These are phyloP conservation scores for Sanguinoderma infundibulare DNA, from an alignment of 1,284 basidiomycete species.

Conservation along the genomic window DNA sequence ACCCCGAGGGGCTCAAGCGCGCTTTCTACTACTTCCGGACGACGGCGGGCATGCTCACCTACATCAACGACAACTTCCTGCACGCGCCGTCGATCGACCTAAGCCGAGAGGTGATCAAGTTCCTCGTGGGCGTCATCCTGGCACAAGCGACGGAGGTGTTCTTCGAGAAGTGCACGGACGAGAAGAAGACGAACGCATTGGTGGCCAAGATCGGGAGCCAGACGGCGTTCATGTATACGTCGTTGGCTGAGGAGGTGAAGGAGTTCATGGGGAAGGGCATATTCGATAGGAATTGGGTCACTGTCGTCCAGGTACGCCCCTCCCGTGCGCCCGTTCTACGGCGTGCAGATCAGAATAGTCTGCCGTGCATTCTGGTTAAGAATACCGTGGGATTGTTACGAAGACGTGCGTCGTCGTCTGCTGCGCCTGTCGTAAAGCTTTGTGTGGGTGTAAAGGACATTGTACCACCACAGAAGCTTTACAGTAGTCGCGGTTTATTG, in stretches of 20 bases:
- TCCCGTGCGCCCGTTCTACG: too few relatives aligned
- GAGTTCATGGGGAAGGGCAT: conserved; percentile 96
- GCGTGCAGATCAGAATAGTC: too few relatives aligned
- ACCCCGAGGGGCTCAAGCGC: conserved; percentile 94
- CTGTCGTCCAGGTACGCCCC: conserved; percentile 72
- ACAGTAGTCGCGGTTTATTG: too few relatives aligned
- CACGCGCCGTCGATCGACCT: conserved; percentile 99
- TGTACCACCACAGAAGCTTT: too few relatives aligned
- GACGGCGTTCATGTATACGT: conserved; percentile 80
- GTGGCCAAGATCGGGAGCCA: conserved; percentile 89
- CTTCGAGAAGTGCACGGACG: conserved; percentile 91
- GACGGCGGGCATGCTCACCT: conserved; percentile 97
- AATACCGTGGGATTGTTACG: too few relatives aligned
- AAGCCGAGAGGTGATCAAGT: conserved; percentile 92
- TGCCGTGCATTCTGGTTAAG: too few relatives aligned
- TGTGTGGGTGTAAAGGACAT: too few relatives aligned
- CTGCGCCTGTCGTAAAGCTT: too few relatives aligned
- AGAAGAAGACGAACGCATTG: conserved; percentile 84
- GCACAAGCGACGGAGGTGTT: conserved; percentile 98
- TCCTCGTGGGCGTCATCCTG: conserved; percentile 84
- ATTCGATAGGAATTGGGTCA: conserved; percentile 95
- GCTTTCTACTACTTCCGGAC: conserved; percentile 92
- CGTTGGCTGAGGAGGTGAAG: conserved; percentile 87
- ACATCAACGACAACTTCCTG: conserved; percentile 99
- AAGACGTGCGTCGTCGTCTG: too few relatives aligned